Conservation (phyloP, 306 rosid genomes). For the Sicyos edulis region DNA sequence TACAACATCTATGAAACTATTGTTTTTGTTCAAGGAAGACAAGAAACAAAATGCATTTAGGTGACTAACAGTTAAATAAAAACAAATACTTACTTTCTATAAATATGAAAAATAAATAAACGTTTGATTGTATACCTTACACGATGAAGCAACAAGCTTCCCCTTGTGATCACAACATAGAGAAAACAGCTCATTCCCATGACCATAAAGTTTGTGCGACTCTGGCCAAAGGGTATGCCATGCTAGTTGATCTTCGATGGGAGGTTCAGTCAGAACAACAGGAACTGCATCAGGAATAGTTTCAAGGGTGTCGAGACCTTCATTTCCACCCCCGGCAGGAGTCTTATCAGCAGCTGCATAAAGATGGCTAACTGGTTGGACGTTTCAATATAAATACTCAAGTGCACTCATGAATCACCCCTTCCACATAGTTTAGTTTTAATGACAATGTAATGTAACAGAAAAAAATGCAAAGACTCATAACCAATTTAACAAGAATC, state of each 20-base stretch:
- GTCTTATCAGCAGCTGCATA: conserved; percentile 51
- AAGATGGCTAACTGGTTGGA: conserved; percentile 20
- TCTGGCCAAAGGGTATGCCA: conserved; percentile 99
- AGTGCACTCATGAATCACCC: background rate
- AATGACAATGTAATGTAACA: background rate
- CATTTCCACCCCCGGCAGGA: conserved; percentile 42
- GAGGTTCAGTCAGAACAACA: conserved; percentile 71
- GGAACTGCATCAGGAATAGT: conserved; percentile 90
- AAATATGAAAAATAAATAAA: background rate
- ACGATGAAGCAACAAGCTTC: conserved; percentile 84
- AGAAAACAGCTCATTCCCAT: conserved; percentile 89
- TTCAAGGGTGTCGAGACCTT: conserved; percentile 72
- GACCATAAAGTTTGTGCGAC: conserved; percentile 95
- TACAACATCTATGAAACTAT: background rate
- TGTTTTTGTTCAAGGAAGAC: background rate
- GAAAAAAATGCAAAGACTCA: background rate
- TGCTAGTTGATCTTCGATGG: conserved; percentile 92
- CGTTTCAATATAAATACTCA: conserved; percentile 10
- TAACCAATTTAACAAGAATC: background rate
- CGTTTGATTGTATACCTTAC: conserved; percentile 56
- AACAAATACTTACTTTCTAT: background rate
- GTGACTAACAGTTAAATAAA: background rate
- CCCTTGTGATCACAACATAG: conserved; percentile 81
- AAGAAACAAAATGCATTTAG: background rate
- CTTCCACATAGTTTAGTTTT: background rate